Conservation (phyloP, 176 grass and related monocot species). For the Stipa capillata region DNA sequence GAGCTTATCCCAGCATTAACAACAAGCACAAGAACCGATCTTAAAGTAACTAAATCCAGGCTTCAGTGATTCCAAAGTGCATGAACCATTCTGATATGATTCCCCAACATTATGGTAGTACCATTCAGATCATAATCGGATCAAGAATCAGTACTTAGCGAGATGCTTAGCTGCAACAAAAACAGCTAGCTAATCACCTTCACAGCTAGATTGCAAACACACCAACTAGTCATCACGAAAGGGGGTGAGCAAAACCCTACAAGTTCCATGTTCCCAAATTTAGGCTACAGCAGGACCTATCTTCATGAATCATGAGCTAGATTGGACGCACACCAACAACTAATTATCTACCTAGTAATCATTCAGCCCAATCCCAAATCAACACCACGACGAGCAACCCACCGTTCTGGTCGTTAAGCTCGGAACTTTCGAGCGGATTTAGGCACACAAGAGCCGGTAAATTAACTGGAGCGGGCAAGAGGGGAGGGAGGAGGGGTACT, state of each 20-base stretch:
- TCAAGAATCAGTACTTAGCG: neutral
- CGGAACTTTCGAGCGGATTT: neutral
- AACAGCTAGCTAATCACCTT: neutral
- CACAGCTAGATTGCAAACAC: too few relatives aligned
- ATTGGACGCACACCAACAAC: neutral
- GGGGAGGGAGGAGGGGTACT: slow-evolving; percentile 15
- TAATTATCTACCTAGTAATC: neutral
- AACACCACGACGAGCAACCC: too few relatives aligned
- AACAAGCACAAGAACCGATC: neutral
- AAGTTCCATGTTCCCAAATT: neutral
- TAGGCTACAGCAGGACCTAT: neutral
- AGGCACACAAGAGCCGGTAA: neutral
- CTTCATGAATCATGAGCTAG: neutral
- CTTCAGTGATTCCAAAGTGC: neutral
- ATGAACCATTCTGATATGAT: neutral
- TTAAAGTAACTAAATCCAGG: neutral
- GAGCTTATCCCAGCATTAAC: neutral
- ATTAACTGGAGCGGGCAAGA: neutral
- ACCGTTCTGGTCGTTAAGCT: neutral
- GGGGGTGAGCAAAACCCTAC: neutral
- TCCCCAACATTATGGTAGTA: neutral
- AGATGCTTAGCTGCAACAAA: neutral
- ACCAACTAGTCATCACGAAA: neutral
- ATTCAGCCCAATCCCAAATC: too few relatives aligned
- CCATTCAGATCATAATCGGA: neutral